phyloP scores from a whole-genome alignment of 192 early-diverging fungal species.

The Entomortierella lignicola region DNA sequence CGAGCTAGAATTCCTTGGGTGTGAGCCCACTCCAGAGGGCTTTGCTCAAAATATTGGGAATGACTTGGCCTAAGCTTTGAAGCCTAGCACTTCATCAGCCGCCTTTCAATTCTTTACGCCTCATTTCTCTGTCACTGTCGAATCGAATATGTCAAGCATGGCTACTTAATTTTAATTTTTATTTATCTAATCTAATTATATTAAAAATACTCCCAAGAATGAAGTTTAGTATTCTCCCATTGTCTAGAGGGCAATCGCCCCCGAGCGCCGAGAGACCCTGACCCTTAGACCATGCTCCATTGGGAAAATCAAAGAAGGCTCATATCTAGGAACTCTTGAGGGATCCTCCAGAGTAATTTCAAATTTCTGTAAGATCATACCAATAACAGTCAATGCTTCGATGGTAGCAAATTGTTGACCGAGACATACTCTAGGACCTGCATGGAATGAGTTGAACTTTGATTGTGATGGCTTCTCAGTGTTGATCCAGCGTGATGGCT shows the following conservation, averaged over 20 bases:
- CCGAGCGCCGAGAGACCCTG: conserved; percentile 2
- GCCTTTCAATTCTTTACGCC: no score
- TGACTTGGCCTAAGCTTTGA: no score
- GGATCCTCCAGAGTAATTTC: conserved; percentile 10
- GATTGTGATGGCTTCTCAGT: conserved; percentile 4
- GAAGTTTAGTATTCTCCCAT: no score
- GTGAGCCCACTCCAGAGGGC: no score
- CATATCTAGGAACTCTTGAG: conserved; percentile 8
- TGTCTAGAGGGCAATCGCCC: background rate
- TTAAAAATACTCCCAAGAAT: no score
- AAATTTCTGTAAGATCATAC: conserved; percentile 13
- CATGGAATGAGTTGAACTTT: conserved; percentile 11
- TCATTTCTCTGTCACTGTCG: no score
- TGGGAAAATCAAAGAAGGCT: background rate
- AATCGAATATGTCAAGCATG: no score
- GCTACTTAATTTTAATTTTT: no score
- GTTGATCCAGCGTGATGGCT: conserved; percentile 61
- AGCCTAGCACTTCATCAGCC: no score
- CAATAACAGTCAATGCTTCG: conserved; percentile 5
- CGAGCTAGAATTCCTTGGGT: no score
- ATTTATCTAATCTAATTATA: no score
- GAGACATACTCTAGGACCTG: conserved; percentile 3
- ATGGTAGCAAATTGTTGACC: conserved; percentile 22
- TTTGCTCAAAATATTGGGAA: no score
- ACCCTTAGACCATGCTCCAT: conserved; percentile 9